Evolutionary conservation across 768 basidiomycete genomes (phyloP).

Genomic region (Lactarius sanguifluus): DNA sequence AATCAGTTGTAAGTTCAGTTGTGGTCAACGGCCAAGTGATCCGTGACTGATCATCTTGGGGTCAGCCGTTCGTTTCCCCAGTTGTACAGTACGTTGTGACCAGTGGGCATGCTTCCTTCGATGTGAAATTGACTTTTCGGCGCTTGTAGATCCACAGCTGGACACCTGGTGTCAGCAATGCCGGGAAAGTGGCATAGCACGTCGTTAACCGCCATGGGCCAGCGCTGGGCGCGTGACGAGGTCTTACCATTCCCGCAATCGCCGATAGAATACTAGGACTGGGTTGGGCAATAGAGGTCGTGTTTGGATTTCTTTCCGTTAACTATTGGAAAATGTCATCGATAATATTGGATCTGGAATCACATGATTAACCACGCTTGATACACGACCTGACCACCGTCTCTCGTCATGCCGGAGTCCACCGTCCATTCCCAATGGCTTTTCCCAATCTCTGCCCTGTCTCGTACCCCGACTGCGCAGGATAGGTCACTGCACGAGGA

Average conservation of each 20-base stretch:
- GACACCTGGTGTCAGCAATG: slow-evolving; percentile 40
- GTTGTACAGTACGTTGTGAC: slow-evolving; percentile 55
- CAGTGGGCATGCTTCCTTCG: slow-evolving; percentile 19
- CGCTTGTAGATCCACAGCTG: slow-evolving; percentile 38
- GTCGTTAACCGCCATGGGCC: slow-evolving; percentile 17
- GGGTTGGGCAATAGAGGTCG: slow-evolving; percentile 21
- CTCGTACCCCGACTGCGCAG: slow-evolving; percentile 27
- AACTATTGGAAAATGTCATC: slow-evolving; percentile 21
- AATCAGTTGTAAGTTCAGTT: slow-evolving; percentile 26
- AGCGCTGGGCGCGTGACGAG: not conserved
- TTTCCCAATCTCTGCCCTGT: slow-evolving; percentile 24
- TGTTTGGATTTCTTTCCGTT: slow-evolving; percentile 1
- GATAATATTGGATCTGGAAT: slow-evolving; percentile 15
- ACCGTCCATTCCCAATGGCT: slow-evolving; percentile 22
- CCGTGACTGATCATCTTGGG: slow-evolving; percentile 20
- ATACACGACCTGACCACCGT: slow-evolving; percentile 19
- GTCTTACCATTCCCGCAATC: slow-evolving; percentile 18
- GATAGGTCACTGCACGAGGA: slow-evolving; percentile 52
- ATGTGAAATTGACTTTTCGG: slow-evolving; percentile 24
- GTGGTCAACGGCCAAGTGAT: slow-evolving; percentile 26
- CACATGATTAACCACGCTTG: slow-evolving; percentile 15
- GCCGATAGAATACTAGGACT: slow-evolving; percentile 15
- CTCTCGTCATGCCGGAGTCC: slow-evolving; percentile 6
- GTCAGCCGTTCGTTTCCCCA: slow-evolving; percentile 68
- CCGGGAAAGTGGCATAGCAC: slow-evolving; percentile 19